These are phyloP conservation scores for Talaromyces islandicus DNA, from an alignment of 2,329 filamentous ascomycete genomes.

Conservation along the genomic window DNA sequence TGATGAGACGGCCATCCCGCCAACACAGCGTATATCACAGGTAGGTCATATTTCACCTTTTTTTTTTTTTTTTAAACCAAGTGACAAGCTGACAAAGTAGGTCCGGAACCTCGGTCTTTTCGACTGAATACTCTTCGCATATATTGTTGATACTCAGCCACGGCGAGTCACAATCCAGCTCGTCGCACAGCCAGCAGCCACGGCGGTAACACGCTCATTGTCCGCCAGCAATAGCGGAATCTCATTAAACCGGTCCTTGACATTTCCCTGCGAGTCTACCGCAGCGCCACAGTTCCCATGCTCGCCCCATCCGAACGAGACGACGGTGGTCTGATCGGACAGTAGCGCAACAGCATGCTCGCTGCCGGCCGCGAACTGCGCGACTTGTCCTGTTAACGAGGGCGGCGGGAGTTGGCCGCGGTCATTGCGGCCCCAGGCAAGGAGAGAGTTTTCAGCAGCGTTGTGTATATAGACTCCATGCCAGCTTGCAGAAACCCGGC, in stretches of 20 bases:
- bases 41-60: conserved; percentile 20
- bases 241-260: conserved; percentile 63
- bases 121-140: conserved; percentile 25
- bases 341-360: conserved; percentile 80
- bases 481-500: conserved; percentile 75
- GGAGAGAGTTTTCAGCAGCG: conserved; percentile 49
- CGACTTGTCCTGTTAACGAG: conserved; percentile 31
- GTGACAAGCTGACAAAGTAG: conserved; percentile 21
- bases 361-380: conserved; percentile 72
- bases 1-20: conserved; percentile 37
- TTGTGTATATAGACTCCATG: conserved; percentile 69
- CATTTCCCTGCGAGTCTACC: conserved; percentile 56
- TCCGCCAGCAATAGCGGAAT: conserved; percentile 48
- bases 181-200: conserved; percentile 86
- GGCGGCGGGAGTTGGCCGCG: conserved; percentile 75
- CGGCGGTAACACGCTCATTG: conserved; percentile 47
- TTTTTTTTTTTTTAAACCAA: neutral
- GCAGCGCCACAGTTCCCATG: conserved; percentile 88
- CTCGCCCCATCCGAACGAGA: conserved; percentile 95
- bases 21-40: conserved; percentile 46
- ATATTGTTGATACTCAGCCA: neutral
- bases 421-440: conserved; percentile 78
- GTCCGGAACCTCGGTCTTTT: conserved; percentile 37
- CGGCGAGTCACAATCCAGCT: conserved; percentile 61
- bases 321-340: conserved; percentile 53